Percentiles rank a stretch among this genome's conserved stretches.
These are phyloP conservation scores for Fraxinus excelsior DNA, from an alignment of 257 asterid genomes.

Conservation along the genomic window DNA sequence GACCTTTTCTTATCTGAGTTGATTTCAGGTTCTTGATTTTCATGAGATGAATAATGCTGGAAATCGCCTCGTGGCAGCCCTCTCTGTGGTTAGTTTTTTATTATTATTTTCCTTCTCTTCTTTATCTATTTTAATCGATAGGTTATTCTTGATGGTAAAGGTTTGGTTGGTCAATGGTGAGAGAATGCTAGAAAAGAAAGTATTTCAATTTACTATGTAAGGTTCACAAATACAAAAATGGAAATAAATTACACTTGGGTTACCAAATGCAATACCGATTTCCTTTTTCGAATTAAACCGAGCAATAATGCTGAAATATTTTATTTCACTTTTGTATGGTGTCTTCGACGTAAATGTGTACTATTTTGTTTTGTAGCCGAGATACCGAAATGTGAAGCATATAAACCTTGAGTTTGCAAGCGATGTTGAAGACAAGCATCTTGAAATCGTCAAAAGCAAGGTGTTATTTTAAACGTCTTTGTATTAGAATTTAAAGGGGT, in stretches of 20 bases:
- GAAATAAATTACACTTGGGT: not conserved
- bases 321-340: slow-evolving; percentile 9
- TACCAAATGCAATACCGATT: not conserved
- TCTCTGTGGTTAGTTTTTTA: slow-evolving; percentile 61
- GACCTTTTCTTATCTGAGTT: slow-evolving; percentile 1
- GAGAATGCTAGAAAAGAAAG: not conserved
- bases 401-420: slow-evolving; percentile 89
- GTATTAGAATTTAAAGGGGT: not conserved
- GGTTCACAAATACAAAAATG: not conserved
- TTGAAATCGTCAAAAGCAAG: slow-evolving; percentile 65
- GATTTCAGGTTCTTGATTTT: slow-evolving; percentile 76
- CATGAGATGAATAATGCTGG: slow-evolving; percentile 85
- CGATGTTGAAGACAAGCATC: slow-evolving; percentile 79
- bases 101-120: not conserved
- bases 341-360: slow-evolving; percentile 13
- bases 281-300: not conserved
- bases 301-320: not conserved
- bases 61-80: slow-evolving; percentile 81
- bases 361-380: slow-evolving; percentile 54
- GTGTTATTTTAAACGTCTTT: slow-evolving; percentile 30
- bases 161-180: not conserved
- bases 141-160: not conserved
- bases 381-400: slow-evolving; percentile 82
- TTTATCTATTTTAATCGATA: not conserved
- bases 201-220: not conserved